These are phyloP conservation scores for Lodderomyces beijingensis DNA, from an alignment of 1,139 yeast species.

Conservation along the genomic window DNA sequence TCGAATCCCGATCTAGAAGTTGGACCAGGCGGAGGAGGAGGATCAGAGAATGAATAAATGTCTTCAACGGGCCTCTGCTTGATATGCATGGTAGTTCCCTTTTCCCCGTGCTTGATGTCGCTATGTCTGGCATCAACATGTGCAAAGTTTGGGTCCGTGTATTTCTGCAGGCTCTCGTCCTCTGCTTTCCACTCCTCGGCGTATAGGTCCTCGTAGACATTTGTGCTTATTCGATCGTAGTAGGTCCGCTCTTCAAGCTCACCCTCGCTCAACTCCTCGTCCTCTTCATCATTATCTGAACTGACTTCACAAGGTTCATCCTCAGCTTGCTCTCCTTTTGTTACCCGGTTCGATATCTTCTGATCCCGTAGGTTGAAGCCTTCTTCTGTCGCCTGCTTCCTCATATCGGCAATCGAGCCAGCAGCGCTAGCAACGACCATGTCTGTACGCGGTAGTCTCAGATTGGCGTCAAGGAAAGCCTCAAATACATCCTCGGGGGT, in stretches of 20 bases:
- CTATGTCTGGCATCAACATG: constrained; percentile 11
- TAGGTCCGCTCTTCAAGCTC: constrained; percentile 3
- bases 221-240: constrained; percentile 10
- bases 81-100: too few relatives aligned
- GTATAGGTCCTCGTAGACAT: constrained; percentile 9
- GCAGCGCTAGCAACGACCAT: constrained; percentile 51
- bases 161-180: neutral
- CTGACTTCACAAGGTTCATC: neutral
- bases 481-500: constrained; percentile 37
- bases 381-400: constrained; percentile 31
- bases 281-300: constrained; percentile 8
- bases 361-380: constrained; percentile 23
- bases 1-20: constrained; percentile 4
- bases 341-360: constrained; percentile 4
- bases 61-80: too few relatives aligned
- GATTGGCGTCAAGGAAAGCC: constrained; percentile 35
- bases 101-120: constrained; percentile 11
- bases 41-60: too few relatives aligned
- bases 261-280: constrained; percentile 6
- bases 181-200: constrained; percentile 2
- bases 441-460: constrained; percentile 36
- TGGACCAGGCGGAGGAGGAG: too few relatives aligned
- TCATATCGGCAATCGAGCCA: constrained; percentile 39
- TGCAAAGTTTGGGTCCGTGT: constrained; percentile 6
- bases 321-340: constrained; percentile 3